Percentiles rank a stretch among this genome's conserved stretches.
These are phyloP conservation scores for Trametes maxima DNA, from an alignment of 768 basidiomycete species.

Conservation along the genomic window DNA sequence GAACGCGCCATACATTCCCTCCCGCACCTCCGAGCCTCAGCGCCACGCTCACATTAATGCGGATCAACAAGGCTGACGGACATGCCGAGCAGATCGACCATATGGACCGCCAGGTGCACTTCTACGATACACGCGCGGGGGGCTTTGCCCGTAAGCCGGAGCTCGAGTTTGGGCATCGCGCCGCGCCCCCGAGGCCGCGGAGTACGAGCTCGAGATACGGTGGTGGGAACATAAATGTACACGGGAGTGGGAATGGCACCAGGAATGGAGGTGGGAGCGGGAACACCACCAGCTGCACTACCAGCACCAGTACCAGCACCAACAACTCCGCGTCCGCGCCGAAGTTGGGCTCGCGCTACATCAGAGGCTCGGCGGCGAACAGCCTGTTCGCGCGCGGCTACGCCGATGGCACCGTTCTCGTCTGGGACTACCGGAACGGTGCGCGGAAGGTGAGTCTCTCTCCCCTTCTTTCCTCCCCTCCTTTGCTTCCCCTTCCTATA, in stretches of 20 bases:
- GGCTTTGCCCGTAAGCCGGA: constrained; percentile 44
- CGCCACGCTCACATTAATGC: constrained; percentile 6
- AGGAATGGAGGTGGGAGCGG: constrained; percentile 4
- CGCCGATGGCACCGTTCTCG: constrained; percentile 41
- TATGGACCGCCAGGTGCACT: constrained; percentile 49
- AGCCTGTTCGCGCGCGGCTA: constrained; percentile 50
- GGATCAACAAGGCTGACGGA: constrained; percentile 2
- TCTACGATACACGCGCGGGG: constrained; percentile 48
- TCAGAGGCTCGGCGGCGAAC: constrained; percentile 42
- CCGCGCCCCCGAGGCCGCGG: constrained; percentile 21
- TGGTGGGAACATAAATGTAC: neutral
- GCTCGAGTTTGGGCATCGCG: constrained; percentile 47
- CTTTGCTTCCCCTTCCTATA: no score
- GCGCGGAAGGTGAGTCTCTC: constrained; percentile 38
- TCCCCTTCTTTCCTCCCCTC: no score
- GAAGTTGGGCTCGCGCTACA: constrained; percentile 29
- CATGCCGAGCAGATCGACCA: constrained; percentile 45
- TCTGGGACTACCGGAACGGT: constrained; percentile 54
- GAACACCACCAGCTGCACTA: constrained; percentile 5
- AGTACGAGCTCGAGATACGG: neutral
- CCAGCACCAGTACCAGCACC: neutral
- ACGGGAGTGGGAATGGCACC: constrained; percentile 1
- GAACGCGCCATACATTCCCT: constrained; percentile 7
- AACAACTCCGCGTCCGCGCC: neutral
- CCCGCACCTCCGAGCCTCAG: neutral